Conservation (phyloP, 139 green algal genomes). For the Pleodorina starrii region DNA sequence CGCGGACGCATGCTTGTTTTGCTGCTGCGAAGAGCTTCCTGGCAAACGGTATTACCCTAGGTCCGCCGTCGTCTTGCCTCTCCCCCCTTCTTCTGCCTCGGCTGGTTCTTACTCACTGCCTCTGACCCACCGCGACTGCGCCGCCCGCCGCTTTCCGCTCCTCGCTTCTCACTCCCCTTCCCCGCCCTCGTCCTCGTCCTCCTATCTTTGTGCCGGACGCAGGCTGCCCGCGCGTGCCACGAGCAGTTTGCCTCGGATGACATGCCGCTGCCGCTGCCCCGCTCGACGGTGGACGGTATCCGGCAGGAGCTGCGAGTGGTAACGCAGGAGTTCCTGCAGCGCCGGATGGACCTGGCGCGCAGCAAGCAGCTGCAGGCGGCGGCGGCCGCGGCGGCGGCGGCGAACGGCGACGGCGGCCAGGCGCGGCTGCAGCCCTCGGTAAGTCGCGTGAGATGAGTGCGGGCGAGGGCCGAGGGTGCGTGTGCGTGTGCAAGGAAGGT, state of each 20-base stretch:
- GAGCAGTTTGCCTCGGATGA: constrained; percentile 19
- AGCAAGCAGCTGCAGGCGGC: neutral
- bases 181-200: neutral
- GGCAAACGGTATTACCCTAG: too few species aligned
- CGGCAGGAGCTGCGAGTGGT: constrained; percentile 31
- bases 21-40: too few species aligned
- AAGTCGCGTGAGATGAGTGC: neutral
- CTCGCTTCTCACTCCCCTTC: neutral
- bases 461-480: too few species aligned
- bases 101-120: too few species aligned
- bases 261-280: constrained; percentile 13
- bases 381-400: neutral
- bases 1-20: too few species aligned
- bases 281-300: constrained; percentile 40
- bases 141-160: too few species aligned
- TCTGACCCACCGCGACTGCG: too few species aligned
- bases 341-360: constrained; percentile 14
- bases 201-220: neutral
- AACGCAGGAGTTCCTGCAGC: constrained; percentile 38
- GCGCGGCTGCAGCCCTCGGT: neutral
- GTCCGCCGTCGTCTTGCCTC: too few species aligned
- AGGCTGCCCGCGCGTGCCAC: constrained; percentile 28
- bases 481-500: too few species aligned
- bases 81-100: too few species aligned
- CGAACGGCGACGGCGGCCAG: neutral